These are phyloP conservation scores for Cenococcum geophilum DNA, from an alignment of 495 filamentous ascomycete genomes.

Conservation along the genomic window DNA sequence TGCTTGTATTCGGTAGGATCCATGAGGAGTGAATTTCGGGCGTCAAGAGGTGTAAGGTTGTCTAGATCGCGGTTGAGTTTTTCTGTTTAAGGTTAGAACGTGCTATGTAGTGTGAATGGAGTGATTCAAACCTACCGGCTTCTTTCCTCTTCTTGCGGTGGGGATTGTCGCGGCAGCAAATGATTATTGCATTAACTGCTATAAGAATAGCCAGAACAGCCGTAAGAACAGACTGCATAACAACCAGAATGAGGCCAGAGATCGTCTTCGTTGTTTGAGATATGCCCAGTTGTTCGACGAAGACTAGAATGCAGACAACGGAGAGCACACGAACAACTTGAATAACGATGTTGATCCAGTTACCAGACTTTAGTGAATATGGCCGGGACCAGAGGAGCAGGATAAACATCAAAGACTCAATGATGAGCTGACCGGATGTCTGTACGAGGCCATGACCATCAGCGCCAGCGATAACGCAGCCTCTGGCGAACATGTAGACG, in stretches of 20 bases:
- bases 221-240: conserved; percentile 78
- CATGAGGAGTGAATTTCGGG: conserved; percentile 84
- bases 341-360: conserved; percentile 90
- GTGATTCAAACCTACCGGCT: conserved; percentile 55
- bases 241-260: conserved; percentile 83
- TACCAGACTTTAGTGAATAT: conserved; percentile 75
- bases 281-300: conserved; percentile 88
- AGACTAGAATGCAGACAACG: conserved; percentile 81
- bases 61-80: conserved; percentile 78
- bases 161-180: conserved; percentile 79
- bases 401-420: conserved; percentile 64
- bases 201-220: conserved; percentile 83
- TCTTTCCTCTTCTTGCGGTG: conserved; percentile 80
- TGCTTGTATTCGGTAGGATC: conserved; percentile 37
- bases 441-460: conserved; percentile 84
- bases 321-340: conserved; percentile 92
- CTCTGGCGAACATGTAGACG: conserved; percentile 87
- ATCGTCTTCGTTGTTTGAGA: conserved; percentile 93
- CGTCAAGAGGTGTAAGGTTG: conserved; percentile 80
- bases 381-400: conserved; percentile 80
- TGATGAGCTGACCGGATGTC: conserved; percentile 67
- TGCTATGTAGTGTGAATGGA: background rate
- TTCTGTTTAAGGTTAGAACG: conserved; percentile 45
- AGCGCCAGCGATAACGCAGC: conserved; percentile 76
- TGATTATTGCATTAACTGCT: conserved; percentile 77